These are phyloP conservation scores for Aspergillus mulundensis DNA, from an alignment of 495 filamentous ascomycete genomes.

Conservation along the genomic window DNA sequence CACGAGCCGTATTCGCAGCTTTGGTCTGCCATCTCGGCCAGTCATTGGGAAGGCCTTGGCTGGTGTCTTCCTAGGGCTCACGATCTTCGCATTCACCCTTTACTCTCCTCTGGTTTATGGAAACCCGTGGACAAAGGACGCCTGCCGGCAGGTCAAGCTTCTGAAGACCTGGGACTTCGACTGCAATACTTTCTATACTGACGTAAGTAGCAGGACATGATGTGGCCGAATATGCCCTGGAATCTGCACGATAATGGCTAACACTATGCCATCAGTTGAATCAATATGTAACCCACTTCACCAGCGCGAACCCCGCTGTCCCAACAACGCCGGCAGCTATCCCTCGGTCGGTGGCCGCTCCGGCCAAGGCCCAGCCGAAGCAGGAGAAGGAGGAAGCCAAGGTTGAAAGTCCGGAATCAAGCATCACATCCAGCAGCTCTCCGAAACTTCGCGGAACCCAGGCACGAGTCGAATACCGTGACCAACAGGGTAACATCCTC, in stretches of 20 bases:
- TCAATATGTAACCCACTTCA: constrained; percentile 38
- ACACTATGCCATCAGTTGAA: constrained; percentile 34
- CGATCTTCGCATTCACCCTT: constrained; percentile 72
- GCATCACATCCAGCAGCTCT: constrained; percentile 44
- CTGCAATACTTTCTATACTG: constrained; percentile 85
- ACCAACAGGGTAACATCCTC: constrained; percentile 87
- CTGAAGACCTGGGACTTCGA: constrained; percentile 93
- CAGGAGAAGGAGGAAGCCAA: constrained; percentile 16
- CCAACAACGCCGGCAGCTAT: constrained; percentile 25
- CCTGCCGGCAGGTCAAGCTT: constrained; percentile 83
- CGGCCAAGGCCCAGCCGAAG: constrained; percentile 20
- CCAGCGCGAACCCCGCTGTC: constrained; percentile 18
- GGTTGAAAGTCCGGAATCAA: constrained; percentile 28
- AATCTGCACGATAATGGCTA: constrained; percentile 13
- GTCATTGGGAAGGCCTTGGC: constrained; percentile 67
- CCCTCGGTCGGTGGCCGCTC: constrained; percentile 12
- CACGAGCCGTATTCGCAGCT: constrained; percentile 58
- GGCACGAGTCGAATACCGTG: constrained; percentile 89
- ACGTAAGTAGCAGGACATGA: constrained; percentile 63
- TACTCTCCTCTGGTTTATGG: constrained; percentile 90
- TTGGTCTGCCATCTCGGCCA: constrained; percentile 68
- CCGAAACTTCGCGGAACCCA: constrained; percentile 58
- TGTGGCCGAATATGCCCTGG: constrained; percentile 29
- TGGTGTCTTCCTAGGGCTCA: constrained; percentile 64
- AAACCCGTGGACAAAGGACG: constrained; percentile 83